These are phyloP conservation scores for Acidomyces sp. DNA, from an alignment of 495 filamentous ascomycete genomes.

Conservation along the genomic window DNA sequence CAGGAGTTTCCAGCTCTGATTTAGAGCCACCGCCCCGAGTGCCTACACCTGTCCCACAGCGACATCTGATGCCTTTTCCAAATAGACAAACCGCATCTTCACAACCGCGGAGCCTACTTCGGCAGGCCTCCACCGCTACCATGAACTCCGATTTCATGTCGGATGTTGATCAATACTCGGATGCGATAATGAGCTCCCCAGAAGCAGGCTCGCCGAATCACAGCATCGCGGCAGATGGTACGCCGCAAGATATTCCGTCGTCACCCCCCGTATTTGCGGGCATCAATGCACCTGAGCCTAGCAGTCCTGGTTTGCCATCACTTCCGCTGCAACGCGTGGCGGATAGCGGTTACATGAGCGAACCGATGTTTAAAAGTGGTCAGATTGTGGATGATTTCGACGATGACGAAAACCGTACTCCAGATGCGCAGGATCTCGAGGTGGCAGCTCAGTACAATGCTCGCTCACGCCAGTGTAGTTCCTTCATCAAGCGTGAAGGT, in stretches of 20 bases:
- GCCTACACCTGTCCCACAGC: constrained; percentile 53
- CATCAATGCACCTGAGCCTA: constrained; percentile 39
- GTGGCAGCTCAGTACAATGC: constrained; percentile 16
- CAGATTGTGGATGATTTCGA: constrained; percentile 41
- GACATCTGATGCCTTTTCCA: constrained; percentile 2
- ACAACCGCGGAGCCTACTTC: constrained; percentile 12
- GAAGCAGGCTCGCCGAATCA: constrained; percentile 30
- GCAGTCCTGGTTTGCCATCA: constrained; percentile 61
- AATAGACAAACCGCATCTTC: not conserved
- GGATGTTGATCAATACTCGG: constrained; percentile 30
- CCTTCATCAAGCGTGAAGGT: constrained; percentile 7
- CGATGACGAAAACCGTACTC: constrained; percentile 35
- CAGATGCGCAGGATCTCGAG: constrained; percentile 25
- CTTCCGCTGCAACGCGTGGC: constrained; percentile 33
- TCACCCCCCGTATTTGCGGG: constrained; percentile 60
- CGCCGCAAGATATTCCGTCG: constrained; percentile 54
- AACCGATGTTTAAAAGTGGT: constrained; percentile 30
- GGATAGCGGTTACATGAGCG: constrained; percentile 77
- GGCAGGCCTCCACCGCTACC: constrained; percentile 17
- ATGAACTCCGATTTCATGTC: constrained; percentile 19
- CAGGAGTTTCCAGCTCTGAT: constrained; percentile 34
- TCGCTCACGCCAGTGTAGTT: constrained; percentile 13
- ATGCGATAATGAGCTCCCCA: constrained; percentile 43
- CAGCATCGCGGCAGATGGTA: constrained; percentile 40
- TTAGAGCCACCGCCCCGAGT: constrained; percentile 67